phyloP scores from a whole-genome alignment of 345 rosid genomes.

The Sisymbrium irio region DNA sequence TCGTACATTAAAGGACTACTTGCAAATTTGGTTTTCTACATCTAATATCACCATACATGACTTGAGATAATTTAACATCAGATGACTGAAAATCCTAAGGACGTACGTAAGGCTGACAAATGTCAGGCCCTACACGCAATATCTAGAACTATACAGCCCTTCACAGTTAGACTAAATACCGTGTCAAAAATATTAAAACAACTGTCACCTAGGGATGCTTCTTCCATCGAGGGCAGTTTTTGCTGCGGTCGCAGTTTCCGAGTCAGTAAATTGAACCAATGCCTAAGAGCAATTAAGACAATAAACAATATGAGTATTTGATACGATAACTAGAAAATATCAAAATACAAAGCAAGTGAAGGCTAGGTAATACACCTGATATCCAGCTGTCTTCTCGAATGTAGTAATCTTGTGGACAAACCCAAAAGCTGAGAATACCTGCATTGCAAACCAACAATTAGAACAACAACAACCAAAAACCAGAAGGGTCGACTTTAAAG shows the following conservation, averaged over 20 bases:
- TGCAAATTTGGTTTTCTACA: neutral
- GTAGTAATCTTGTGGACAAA: constrained; percentile 97
- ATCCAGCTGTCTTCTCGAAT: constrained; percentile 98
- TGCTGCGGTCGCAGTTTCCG: constrained; percentile 88
- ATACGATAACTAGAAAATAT: constrained; percentile 1
- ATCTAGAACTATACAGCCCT: constrained; percentile 34
- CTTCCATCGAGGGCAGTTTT: constrained; percentile 90
- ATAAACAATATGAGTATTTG: constrained; percentile 1
- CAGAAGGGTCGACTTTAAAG: neutral
- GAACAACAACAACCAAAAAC: neutral
- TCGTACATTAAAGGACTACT: neutral
- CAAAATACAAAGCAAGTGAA: neutral
- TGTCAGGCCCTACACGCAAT: constrained; percentile 23
- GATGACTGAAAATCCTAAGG: neutral
- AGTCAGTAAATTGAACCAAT: constrained; percentile 92
- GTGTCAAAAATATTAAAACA: constrained; percentile 55
- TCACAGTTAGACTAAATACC: constrained; percentile 57
- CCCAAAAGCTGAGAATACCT: constrained; percentile 99
- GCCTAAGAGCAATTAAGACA: constrained; percentile 53
- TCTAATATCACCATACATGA: constrained; percentile 2
- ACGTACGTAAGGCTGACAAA: constrained; percentile 10
- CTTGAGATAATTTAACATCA: neutral
- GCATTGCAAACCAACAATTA: constrained; percentile 42
- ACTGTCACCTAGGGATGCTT: constrained; percentile 97
- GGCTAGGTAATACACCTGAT: constrained; percentile 57